Percentiles rank a stretch among this genome's conserved stretches.
Conservation (phyloP, 1,284 basidiomycete species). For the Wallemia mellicola region DNA sequence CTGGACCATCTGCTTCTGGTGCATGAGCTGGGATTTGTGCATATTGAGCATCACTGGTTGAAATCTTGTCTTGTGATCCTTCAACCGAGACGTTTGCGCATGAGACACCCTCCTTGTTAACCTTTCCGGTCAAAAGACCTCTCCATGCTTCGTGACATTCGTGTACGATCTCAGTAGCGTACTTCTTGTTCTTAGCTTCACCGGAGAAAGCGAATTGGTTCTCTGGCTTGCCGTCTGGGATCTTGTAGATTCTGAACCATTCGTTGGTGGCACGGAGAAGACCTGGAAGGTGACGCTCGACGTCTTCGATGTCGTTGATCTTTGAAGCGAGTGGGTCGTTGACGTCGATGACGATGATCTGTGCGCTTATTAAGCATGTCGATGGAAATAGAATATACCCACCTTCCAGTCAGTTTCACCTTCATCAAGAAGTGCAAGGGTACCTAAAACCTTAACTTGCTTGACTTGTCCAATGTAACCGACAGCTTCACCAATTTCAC, state of each 20-base stretch:
- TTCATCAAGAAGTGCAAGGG: slow-evolving; percentile 96
- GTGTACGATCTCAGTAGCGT: slow-evolving; percentile 92
- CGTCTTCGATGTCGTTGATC: slow-evolving; percentile 97
- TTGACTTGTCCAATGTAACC: slow-evolving; percentile 95
- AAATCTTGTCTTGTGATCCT: slow-evolving; percentile 39
- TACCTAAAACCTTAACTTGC: slow-evolving; percentile 99
- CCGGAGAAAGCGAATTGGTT: slow-evolving; percentile 98
- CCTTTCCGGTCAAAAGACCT: slow-evolving; percentile 56
- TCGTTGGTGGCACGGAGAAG: slow-evolving; percentile 88
- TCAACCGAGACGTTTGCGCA: slow-evolving; percentile 29
- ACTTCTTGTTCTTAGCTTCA: slow-evolving; percentile 98
- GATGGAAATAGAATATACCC: neutral
- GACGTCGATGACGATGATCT: slow-evolving; percentile 72
- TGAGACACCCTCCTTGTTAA: slow-evolving; percentile 39
- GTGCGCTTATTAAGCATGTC: no score
- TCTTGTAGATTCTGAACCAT: slow-evolving; percentile 96
- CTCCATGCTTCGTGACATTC: slow-evolving; percentile 99
- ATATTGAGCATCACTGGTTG: slow-evolving; percentile 33
- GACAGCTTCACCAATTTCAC: slow-evolving; percentile 97
- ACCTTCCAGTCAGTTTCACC: slow-evolving; percentile 96
- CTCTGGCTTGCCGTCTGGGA: slow-evolving; percentile 90
- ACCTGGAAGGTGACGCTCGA: slow-evolving; percentile 91
- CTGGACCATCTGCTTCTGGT: slow-evolving; percentile 36
- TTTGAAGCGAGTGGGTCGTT: slow-evolving; percentile 84
- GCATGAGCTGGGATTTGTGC: slow-evolving; percentile 19